Conservation (phyloP, 257 asterid genomes). For the Penstemon barbatus region DNA sequence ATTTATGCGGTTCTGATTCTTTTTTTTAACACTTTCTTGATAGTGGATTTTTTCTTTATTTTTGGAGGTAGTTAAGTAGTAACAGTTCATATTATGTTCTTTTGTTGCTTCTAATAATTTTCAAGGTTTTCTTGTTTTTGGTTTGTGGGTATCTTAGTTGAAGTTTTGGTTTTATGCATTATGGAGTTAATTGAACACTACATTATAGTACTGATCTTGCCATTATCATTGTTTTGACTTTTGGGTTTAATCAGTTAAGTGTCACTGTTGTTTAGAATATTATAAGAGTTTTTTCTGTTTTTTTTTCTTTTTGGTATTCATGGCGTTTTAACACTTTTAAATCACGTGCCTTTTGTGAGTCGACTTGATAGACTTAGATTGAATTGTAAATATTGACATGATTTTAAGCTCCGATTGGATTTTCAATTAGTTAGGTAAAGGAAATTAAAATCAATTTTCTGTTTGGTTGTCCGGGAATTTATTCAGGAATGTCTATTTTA, state of each 20-base stretch:
- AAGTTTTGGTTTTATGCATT: background rate
- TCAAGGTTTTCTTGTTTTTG: background rate
- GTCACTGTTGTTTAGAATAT: background rate
- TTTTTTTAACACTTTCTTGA: background rate
- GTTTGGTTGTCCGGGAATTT: background rate
- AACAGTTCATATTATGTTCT: conserved; percentile 20
- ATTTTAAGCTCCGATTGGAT: conserved; percentile 6
- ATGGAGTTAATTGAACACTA: background rate
- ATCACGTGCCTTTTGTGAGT: conserved; percentile 8
- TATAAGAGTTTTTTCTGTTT: too few relatives aligned
- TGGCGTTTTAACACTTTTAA: too few relatives aligned
- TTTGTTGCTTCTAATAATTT: too few relatives aligned
- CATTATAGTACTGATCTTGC: too few relatives aligned
- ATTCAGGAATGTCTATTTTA: background rate
- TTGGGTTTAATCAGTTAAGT: conserved; percentile 14
- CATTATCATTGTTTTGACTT: background rate
- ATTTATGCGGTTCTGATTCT: conserved; percentile 14
- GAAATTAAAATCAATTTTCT: too few relatives aligned
- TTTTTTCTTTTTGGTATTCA: too few relatives aligned
- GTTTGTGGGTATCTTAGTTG: too few relatives aligned
- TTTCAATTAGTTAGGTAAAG: conserved; percentile 5
- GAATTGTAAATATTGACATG: background rate
- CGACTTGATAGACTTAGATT: background rate
- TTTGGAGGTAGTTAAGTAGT: too few relatives aligned
- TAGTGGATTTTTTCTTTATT: conserved; percentile 23